phyloP scores from a whole-genome alignment of 2,329 filamentous ascomycete species.

The Colletotrichum salicis region DNA sequence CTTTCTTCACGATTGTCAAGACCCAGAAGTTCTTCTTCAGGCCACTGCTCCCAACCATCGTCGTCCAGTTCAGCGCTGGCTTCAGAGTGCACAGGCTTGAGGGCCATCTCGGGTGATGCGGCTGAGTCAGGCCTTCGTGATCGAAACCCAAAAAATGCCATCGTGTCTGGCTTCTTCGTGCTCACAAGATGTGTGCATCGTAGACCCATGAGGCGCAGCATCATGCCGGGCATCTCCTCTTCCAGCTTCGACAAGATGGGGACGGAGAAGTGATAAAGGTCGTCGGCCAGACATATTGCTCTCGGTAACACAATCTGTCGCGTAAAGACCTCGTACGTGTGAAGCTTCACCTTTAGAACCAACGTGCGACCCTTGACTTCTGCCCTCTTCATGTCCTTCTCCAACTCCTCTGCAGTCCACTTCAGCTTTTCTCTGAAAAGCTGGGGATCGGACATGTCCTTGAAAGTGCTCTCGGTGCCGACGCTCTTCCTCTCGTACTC shows the following conservation, averaged over 20 bases:
- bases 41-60: conserved; percentile 74
- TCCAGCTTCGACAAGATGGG: conserved; percentile 88
- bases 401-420: conserved; percentile 85
- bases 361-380: conserved; percentile 91
- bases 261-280: conserved; percentile 83
- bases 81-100: conserved; percentile 47
- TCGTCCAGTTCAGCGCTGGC: conserved; percentile 47
- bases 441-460: conserved; percentile 76
- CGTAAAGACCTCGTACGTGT: conserved; percentile 92
- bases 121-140: conserved; percentile 39
- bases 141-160: conserved; percentile 80
- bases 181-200: conserved; percentile 88
- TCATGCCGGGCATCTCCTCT: conserved; percentile 83
- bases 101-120: conserved; percentile 36
- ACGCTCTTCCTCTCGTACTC: conserved; percentile 94
- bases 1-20: conserved; percentile 34
- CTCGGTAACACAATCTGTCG: conserved; percentile 81
- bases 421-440: conserved; percentile 81
- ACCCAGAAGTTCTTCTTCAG: conserved; percentile 68
- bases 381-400: conserved; percentile 82
- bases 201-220: conserved; percentile 85
- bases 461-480: conserved; percentile 92
- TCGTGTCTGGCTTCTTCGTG: conserved; percentile 81
- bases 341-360: conserved; percentile 90
- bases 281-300: conserved; percentile 78